Percentiles rank a stretch among this genome's conserved stretches.
Conservation (phyloP, 352 stramenopile species). For the Globisporangium emineosum region DNA sequence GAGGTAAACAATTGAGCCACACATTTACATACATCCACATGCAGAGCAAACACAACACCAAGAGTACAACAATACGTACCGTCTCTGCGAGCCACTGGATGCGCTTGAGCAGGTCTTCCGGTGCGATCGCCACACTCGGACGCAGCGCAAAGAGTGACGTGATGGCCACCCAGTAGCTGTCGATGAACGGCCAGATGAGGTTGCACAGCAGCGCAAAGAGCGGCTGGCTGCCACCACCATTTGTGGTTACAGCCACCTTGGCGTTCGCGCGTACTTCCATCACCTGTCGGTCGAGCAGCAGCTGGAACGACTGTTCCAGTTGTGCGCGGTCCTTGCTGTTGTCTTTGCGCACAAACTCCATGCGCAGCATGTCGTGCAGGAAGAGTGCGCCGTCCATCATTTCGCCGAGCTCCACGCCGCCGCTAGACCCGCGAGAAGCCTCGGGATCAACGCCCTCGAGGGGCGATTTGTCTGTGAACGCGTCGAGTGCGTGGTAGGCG, state of each 20-base stretch:
- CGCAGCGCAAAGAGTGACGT: conserved; percentile 71
- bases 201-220: conserved; percentile 71
- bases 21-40: too few relatives aligned
- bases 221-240: conserved; percentile 21
- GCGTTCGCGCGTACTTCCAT: conserved; percentile 21
- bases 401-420: conserved; percentile 42
- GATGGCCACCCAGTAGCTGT: conserved; percentile 83
- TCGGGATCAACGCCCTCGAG: conserved; percentile 9
- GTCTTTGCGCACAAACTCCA: conserved; percentile 81
- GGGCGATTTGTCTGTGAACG: conserved; percentile 26
- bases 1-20: neutral
- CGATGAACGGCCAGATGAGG: conserved; percentile 85
- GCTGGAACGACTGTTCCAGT: conserved; percentile 38
- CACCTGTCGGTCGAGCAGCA: conserved; percentile 37
- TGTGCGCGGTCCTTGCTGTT: conserved; percentile 38
- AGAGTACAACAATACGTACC: conserved; percentile 14
- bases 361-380: conserved; percentile 70
- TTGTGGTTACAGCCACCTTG: conserved; percentile 8
- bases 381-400: conserved; percentile 66
- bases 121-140: conserved; percentile 40
- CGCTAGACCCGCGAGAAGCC: neutral
- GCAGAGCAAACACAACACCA: neutral
- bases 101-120: conserved; percentile 67
- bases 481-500: conserved; percentile 64
- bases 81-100: conserved; percentile 84